Percentiles rank a stretch among this genome's conserved stretches.
phyloP scores from a whole-genome alignment of 805 yeast species.

The Kuraishia hungarica region DNA sequence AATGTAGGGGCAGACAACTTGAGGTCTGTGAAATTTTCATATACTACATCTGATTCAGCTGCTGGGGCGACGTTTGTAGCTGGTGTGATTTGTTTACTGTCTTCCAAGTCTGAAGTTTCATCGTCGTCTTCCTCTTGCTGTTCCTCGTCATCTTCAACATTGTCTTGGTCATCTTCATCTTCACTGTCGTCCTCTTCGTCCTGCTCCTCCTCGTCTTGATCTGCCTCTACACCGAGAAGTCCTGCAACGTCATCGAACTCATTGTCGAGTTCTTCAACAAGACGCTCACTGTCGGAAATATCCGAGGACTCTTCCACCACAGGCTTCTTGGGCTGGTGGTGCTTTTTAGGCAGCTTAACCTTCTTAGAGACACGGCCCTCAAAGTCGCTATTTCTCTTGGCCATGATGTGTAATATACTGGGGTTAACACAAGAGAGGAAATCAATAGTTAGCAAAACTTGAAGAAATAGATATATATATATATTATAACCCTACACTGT shows the following conservation, averaged over 20 bases:
- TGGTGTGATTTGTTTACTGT: constrained; percentile 4
- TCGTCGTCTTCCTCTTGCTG: constrained; percentile 15
- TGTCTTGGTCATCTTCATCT: constrained; percentile 13
- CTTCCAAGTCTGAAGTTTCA: constrained; percentile 12
- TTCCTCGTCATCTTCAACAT: constrained; percentile 14
- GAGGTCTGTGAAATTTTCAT: constrained; percentile 35
- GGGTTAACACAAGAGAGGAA: no score
- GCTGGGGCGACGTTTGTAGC: constrained; percentile 4
- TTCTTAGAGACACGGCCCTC: not conserved
- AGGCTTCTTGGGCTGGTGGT: not conserved
- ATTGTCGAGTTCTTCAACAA: constrained; percentile 46
- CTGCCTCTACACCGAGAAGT: constrained; percentile 37
- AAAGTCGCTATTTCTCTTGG: not conserved
- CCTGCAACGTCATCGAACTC: constrained; percentile 52
- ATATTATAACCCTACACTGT: no score
- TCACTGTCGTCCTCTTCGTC: constrained; percentile 16
- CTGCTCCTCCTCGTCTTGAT: constrained; percentile 14
- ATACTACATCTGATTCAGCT: constrained; percentile 15
- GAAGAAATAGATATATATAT: no score
- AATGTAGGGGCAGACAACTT: constrained; percentile 75
- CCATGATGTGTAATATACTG: not conserved
- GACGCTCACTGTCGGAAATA: constrained; percentile 25
- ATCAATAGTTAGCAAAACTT: no score
- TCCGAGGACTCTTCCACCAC: not conserved
- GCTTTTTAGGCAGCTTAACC: not conserved